A percentile compares a stretch with the other conserved stretches of the same genome.
These are phyloP conservation scores for Melastoma candidum DNA, from an alignment of 441 rosid species.

Conservation along the genomic window DNA sequence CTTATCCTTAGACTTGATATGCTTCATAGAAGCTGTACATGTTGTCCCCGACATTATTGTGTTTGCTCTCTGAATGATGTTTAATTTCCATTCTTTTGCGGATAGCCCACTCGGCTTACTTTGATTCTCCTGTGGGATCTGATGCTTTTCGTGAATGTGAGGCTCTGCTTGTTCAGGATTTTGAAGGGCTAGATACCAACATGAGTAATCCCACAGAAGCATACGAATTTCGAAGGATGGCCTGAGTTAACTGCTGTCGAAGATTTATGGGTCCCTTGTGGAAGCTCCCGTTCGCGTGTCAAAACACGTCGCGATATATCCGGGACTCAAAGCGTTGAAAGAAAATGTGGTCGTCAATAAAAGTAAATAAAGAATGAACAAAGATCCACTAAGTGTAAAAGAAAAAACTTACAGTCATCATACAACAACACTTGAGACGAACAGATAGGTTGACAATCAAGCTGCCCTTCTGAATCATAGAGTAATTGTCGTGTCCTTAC, in stretches of 20 bases:
- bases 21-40: too few species aligned
- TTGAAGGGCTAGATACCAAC: slow-evolving; percentile 52
- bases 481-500: too few species aligned
- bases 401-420: too few species aligned
- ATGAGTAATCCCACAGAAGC: slow-evolving; percentile 25
- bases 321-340: too few species aligned
- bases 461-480: too few species aligned
- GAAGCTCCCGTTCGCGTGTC: slow-evolving; percentile 14
- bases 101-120: slow-evolving; percentile 75
- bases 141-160: slow-evolving; percentile 88
- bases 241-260: slow-evolving; percentile 38
- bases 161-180: slow-evolving; percentile 85
- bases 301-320: too few species aligned
- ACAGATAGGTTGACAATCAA: too few species aligned
- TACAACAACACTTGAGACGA: too few species aligned
- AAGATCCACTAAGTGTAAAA: too few species aligned
- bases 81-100: slow-evolving; percentile 19
- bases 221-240: slow-evolving; percentile 50
- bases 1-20: too few species aligned
- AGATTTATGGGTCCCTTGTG: slow-evolving; percentile 31
- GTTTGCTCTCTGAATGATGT: slow-evolving; percentile 9
- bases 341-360: too few species aligned
- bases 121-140: slow-evolving; percentile 80
- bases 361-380: too few species aligned
- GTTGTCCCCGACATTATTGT: slow-evolving; percentile 1